Conservation (phyloP, 768 basidiomycete genomes). For the Tubosaeta sp. region DNA sequence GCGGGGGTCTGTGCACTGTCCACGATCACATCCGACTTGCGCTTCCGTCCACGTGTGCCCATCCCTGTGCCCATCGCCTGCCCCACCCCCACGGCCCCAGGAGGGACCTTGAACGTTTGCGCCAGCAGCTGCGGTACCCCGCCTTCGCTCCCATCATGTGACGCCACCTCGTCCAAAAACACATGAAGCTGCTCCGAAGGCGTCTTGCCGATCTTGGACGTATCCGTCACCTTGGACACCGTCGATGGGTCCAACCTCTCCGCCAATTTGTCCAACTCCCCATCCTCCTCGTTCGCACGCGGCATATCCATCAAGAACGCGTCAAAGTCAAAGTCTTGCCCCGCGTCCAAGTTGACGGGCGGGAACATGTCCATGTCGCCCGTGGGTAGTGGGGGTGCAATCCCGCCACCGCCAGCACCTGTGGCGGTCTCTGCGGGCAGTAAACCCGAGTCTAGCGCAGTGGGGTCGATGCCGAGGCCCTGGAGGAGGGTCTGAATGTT, state of each 20-base stretch:
- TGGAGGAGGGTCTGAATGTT: conserved; percentile 72
- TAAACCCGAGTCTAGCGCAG: conserved; percentile 12
- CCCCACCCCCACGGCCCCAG: background rate
- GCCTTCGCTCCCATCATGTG: conserved; percentile 26
- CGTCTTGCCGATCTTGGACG: conserved; percentile 27
- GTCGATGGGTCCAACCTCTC: conserved; percentile 31
- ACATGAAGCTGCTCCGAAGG: conserved; percentile 38
- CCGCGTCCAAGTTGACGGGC: background rate
- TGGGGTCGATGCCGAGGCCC: conserved; percentile 61
- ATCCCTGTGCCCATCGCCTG: background rate
- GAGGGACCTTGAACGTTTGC: conserved; percentile 6
- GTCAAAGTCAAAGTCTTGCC: conserved; percentile 36
- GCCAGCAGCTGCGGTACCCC: background rate
- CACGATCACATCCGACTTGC: conserved; percentile 36
- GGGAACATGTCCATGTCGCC: conserved; percentile 20
- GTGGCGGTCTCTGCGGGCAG: conserved; percentile 5
- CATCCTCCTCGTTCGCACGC: conserved; percentile 25
- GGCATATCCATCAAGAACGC: conserved; percentile 39
- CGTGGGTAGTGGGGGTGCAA: background rate
- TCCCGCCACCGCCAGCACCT: conserved; percentile 10
- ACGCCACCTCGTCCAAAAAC: conserved; percentile 41
- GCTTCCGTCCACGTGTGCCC: conserved; percentile 32
- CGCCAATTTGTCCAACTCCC: conserved; percentile 32
- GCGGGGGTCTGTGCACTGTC: conserved; percentile 9
- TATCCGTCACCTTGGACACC: conserved; percentile 23